These are phyloP conservation scores for Ogataea wickerhamii DNA, from an alignment of 805 yeast genomes.

Conservation along the genomic window DNA sequence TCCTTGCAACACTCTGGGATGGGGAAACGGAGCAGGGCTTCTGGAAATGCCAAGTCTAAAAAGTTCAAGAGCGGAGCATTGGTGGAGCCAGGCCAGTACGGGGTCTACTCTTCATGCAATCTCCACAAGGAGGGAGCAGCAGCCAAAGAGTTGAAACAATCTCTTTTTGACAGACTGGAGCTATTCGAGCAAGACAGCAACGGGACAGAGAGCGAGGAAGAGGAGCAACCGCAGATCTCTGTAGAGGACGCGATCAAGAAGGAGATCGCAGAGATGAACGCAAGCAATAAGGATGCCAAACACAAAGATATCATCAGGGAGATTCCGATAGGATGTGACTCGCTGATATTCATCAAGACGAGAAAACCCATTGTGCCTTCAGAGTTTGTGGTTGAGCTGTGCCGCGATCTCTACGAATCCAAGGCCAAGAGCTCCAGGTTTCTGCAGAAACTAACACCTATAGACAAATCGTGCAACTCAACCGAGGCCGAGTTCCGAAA, in stretches of 20 bases:
- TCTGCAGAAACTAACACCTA: slow-evolving; percentile 77
- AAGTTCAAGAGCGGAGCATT: slow-evolving; percentile 44
- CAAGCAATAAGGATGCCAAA: slow-evolving; percentile 34
- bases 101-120: slow-evolving; percentile 86
- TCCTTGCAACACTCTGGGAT: no score
- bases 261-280: slow-evolving; percentile 65
- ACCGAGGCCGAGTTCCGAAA: slow-evolving; percentile 60
- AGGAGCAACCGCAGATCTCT: slow-evolving; percentile 42
- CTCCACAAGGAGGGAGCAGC: slow-evolving; percentile 77
- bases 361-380: slow-evolving; percentile 79
- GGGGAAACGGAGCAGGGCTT: slow-evolving; percentile 26
- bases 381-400: slow-evolving; percentile 57
- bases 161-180: slow-evolving; percentile 53
- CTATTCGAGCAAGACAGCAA: slow-evolving; percentile 26
- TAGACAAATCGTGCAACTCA: slow-evolving; percentile 71
- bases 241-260: slow-evolving; percentile 73
- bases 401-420: slow-evolving; percentile 54
- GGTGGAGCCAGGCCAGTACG: slow-evolving; percentile 81
- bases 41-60: slow-evolving; percentile 20
- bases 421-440: slow-evolving; percentile 60
- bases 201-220: slow-evolving; percentile 30
- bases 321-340: slow-evolving; percentile 70
- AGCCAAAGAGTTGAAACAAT: slow-evolving; percentile 61
- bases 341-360: slow-evolving; percentile 80
- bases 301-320: slow-evolving; percentile 51